Conservation (phyloP, 768 basidiomycete species). For the Tylopilus subfusipes region DNA sequence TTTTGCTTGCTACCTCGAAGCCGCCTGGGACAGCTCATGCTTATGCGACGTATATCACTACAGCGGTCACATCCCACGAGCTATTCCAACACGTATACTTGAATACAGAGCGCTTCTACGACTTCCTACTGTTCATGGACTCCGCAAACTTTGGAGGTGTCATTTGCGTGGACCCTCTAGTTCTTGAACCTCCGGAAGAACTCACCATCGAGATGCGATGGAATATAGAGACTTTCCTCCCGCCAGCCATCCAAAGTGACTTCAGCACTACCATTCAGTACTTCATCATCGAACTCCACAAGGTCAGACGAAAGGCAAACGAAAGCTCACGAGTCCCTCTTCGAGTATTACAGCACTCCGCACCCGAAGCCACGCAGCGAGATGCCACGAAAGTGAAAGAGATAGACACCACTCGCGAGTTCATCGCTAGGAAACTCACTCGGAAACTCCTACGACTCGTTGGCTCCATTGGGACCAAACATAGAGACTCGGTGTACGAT, state of each 20-base stretch:
- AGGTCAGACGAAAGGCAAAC: constrained; percentile 61
- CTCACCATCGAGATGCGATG: constrained; percentile 80
- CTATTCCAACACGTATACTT: constrained; percentile 92
- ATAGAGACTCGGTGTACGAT: constrained; percentile 57
- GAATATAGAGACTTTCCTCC: constrained; percentile 91
- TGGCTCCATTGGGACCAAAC: constrained; percentile 55
- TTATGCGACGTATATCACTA: constrained; percentile 92
- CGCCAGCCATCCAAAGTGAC: constrained; percentile 72
- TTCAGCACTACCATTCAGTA: constrained; percentile 71
- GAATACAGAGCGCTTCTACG: constrained; percentile 84
- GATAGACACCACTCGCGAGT: constrained; percentile 62
- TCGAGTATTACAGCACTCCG: constrained; percentile 61
- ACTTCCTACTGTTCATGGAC: constrained; percentile 95
- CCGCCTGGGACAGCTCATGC: constrained; percentile 94
- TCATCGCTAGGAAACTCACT: constrained; percentile 77
- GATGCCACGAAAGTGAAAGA: constrained; percentile 71
- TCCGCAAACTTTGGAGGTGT: constrained; percentile 87
- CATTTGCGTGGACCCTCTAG: constrained; percentile 75
- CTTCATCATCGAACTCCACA: constrained; percentile 84
- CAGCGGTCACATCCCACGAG: constrained; percentile 91
- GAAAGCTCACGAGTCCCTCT: constrained; percentile 65
- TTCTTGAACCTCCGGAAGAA: constrained; percentile 63
- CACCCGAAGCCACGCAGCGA: constrained; percentile 59
- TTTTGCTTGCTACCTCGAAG: constrained; percentile 91
- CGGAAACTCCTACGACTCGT: constrained; percentile 73